phyloP scores from a whole-genome alignment of 2,329 filamentous ascomycete genomes.

The Sarocladiaceae sp. region DNA sequence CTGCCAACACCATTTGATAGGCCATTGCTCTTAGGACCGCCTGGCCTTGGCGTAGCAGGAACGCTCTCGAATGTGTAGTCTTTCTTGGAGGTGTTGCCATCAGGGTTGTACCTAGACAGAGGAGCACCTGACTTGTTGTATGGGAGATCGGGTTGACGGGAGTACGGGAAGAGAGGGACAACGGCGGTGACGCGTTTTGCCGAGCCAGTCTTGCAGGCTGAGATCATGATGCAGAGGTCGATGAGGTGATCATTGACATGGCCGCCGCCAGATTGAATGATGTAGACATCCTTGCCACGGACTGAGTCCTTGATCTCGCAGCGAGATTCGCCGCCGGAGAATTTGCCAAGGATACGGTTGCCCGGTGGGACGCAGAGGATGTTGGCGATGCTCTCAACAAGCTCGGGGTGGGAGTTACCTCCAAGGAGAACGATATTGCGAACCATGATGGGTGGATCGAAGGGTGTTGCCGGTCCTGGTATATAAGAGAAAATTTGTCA shows the following conservation, averaged over 20 bases:
- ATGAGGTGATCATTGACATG: conserved; percentile 95
- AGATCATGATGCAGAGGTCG: conserved; percentile 96
- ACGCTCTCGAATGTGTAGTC: conserved; percentile 90
- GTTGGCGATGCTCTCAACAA: conserved; percentile 83
- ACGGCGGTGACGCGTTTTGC: conserved; percentile 92
- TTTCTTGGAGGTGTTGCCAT: conserved; percentile 38
- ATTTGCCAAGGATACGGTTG: conserved; percentile 82
- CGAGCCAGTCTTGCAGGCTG: conserved; percentile 93
- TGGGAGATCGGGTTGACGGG: conserved; percentile 89
- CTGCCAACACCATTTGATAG: conserved; percentile 63
- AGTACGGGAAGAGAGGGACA: conserved; percentile 94
- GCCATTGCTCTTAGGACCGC: conserved; percentile 61
- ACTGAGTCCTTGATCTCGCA: conserved; percentile 97
- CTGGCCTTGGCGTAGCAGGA: conserved; percentile 77
- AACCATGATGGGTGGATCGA: conserved; percentile 59
- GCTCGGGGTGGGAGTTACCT: conserved; percentile 85
- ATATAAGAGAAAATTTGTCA: not conserved
- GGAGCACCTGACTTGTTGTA: conserved; percentile 96
- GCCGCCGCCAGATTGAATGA: conserved; percentile 89
- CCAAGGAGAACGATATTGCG: conserved; percentile 93
- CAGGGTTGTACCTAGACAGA: conserved; percentile 62
- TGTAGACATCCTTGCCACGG: conserved; percentile 97
- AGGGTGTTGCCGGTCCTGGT: not conserved
- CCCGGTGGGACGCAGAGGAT: conserved; percentile 83
- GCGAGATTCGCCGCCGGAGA: conserved; percentile 90